Base-by-base conservation (phyloP, 2,329 filamentous ascomycete genomes). In the Pseudocercospora ulei region DNA sequence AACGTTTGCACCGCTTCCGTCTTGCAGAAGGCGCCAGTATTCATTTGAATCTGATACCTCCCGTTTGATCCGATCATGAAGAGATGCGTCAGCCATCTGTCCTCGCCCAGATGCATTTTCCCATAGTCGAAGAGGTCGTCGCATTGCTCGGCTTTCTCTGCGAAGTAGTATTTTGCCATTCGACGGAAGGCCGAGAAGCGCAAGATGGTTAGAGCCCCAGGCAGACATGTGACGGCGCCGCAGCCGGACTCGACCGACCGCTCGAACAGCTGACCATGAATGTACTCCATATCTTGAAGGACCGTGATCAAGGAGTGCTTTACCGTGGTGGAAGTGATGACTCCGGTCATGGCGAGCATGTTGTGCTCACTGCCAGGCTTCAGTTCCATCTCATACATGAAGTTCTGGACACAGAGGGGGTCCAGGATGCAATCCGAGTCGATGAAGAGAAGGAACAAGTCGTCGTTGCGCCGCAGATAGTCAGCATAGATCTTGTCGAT, bases 111-210 rank as follows among this genome's bases (percentile, higher is more conserved):
- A 64, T 96, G 87, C 55, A 83, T 87, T 65, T 96, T 96, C 40
- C 84, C 86, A 58, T 88, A 96, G 59, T 98, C 88, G 57, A 98
- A 98, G 7, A 96, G 70, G 61, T 96, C 88, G 44, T 93, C 84
- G 56, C 86, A 94, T 57, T 93, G 82, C 61, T 94, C 88, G 3
- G 86, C 85, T 61, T 94, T 93, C 64, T 95, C 88, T 24, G 87
- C 86, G 61, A 98, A 98, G 65, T 98, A 96, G 65, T 94, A 94
- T 58, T 92, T 93, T 56, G 88, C 85, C 86, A 98, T 95, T 56
- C 82, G 81, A 41, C 87, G 75, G 64, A 98, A 96, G 3, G 90
- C 90, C 2, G 88, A 95, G 64, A 95, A 94, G 37, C 90, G 83
- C 38, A 98, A 68, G 67, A 95, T 93, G 1, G 88, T 96, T 51